These are phyloP conservation scores for Amphirosellinia nigrospora DNA, from an alignment of 495 filamentous ascomycete species.

Conservation along the genomic window DNA sequence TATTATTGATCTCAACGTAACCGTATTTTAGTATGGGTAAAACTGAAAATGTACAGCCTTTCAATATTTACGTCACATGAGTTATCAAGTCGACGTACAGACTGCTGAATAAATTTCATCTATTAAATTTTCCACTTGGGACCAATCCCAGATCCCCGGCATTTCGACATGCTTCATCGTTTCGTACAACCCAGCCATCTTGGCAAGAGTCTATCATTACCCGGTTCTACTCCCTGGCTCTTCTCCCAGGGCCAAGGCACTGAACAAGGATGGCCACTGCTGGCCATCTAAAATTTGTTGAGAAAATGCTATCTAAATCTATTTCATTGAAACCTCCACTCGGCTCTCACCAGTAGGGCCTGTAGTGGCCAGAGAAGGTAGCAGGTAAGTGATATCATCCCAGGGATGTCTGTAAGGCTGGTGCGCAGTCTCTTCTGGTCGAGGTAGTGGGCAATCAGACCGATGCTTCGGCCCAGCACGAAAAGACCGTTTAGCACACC, in stretches of 20 bases:
- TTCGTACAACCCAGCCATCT: slow-evolving; percentile 29
- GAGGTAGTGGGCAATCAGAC: slow-evolving; percentile 98
- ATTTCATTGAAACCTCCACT: slow-evolving; percentile 79
- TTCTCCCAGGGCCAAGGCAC: slow-evolving; percentile 9
- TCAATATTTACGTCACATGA: no score
- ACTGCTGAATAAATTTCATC: slow-evolving; percentile 16
- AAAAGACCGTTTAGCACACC: slow-evolving; percentile 99
- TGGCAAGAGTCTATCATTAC: slow-evolving; percentile 26
- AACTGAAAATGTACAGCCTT: no score
- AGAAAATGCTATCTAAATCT: slow-evolving; percentile 29
- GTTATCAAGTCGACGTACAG: neutral
- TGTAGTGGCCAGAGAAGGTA: slow-evolving; percentile 77
- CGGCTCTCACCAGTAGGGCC: slow-evolving; percentile 83
- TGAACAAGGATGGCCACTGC: neutral
- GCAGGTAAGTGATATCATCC: slow-evolving; percentile 97
- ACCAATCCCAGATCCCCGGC: slow-evolving; percentile 17
- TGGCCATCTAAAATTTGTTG: slow-evolving; percentile 18
- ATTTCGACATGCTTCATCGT: slow-evolving; percentile 21
- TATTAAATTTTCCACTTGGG: slow-evolving; percentile 24
- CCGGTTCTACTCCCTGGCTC: slow-evolving; percentile 5
- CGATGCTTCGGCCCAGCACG: slow-evolving; percentile 93
- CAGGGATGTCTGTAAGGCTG: slow-evolving; percentile 98
- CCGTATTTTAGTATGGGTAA: neutral
- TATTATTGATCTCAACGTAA: no score
- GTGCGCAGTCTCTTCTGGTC: slow-evolving; percentile 99